Evolutionary conservation across 164 flowering plant genomes (phyloP).

Genomic region (grape (Vitis vinifera)): ASM3070453v1 NC_081822.1:36328001-36328500

Average conservation of each 20-base stretch:
- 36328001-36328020: too few species aligned
- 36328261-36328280: slow-evolving; percentile 76
- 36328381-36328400: too few species aligned
- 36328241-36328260: slow-evolving; percentile 82
- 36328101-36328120: not conserved
- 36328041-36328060: not conserved
- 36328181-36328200: slow-evolving; percentile 89
- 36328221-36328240: slow-evolving; percentile 79
- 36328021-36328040: too few species aligned
- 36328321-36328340: too few species aligned
- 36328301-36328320: too few species aligned
- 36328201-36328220: slow-evolving; percentile 97
- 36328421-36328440: too few species aligned
- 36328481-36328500: too few species aligned
- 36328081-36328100: not conserved
- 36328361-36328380: too few species aligned
- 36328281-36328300: not conserved
- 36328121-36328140: slow-evolving; percentile 61
- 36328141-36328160: slow-evolving; percentile 92
- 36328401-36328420: too few species aligned
- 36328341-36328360: too few species aligned
- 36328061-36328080: not conserved
- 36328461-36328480: too few species aligned
- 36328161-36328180: slow-evolving; percentile 86
- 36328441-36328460: too few species aligned